Percentiles rank a stretch among this genome's conserved stretches.
Evolutionary conservation across 306 rosid genomes (phyloP).

Genomic region (Cicer judaicum): DNA sequence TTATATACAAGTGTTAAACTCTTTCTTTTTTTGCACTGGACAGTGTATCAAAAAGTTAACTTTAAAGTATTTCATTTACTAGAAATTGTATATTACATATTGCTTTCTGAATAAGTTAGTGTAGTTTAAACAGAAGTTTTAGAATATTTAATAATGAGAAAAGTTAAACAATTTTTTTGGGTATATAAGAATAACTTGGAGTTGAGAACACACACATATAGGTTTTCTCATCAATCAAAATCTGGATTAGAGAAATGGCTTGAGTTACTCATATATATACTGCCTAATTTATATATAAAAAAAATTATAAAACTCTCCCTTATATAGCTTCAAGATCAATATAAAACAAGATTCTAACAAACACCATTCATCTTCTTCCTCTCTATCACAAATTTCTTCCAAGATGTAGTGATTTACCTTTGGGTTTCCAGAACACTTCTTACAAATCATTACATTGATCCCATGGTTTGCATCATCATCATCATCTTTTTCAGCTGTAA

Average conservation of each 20-base stretch:
- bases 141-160: not conserved
- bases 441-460: constrained; percentile 33
- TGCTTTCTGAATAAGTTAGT: not conserved
- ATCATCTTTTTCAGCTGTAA: constrained; percentile 23
- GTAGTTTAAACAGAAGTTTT: not conserved
- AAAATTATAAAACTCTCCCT: not conserved
- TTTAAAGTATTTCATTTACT: not conserved
- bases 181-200: constrained; percentile 2
- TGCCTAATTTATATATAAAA: not conserved
- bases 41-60: not conserved
- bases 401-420: constrained; percentile 69
- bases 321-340: constrained; percentile 3
- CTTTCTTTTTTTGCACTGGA: not conserved
- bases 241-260: constrained; percentile 19
- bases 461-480: not conserved
- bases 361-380: constrained; percentile 75
- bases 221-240: not conserved
- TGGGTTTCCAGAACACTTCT: constrained; percentile 63
- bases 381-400: constrained; percentile 78
- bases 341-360: constrained; percentile 47
- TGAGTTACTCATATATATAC: not conserved
- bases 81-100: not conserved
- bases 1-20: not conserved
- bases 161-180: not conserved
- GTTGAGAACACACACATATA: not conserved